These are phyloP conservation scores for Rhodotorula sp. DNA, from an alignment of 1,284 basidiomycete species.

Conservation along the genomic window DNA sequence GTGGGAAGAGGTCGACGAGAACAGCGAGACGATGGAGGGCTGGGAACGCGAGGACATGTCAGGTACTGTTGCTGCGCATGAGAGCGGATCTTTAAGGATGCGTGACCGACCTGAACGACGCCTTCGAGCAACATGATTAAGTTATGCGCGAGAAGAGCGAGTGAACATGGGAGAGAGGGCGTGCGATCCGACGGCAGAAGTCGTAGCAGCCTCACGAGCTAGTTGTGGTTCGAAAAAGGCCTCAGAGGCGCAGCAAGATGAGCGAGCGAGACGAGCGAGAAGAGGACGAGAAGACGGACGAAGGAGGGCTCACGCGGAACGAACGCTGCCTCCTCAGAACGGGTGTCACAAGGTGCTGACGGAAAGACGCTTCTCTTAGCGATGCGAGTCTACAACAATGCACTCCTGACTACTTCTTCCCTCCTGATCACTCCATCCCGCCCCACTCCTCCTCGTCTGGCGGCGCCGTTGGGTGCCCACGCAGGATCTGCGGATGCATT, in stretches of 20 bases:
- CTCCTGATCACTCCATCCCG: background rate
- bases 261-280: no score
- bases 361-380: no score
- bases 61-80: background rate
- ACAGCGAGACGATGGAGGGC: conserved; percentile 31
- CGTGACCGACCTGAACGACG: background rate
- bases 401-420: background rate
- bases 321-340: no score
- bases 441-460: conserved; percentile 23
- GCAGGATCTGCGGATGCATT: background rate
- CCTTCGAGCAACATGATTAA: background rate
- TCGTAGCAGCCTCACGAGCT: no score
- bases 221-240: no score
- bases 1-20: conserved; percentile 37
- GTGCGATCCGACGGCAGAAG: no score
- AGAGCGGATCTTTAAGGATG: background rate
- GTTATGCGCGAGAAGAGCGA: background rate
- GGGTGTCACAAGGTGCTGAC: no score
- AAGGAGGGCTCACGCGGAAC: no score
- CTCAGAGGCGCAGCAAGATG: no score
- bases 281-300: no score
- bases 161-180: no score
- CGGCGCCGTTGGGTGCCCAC: conserved; percentile 27
- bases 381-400: background rate
- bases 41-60: background rate